phyloP scores from a whole-genome alignment of 306 rosid genomes.

The Trifolium repens region DNA sequence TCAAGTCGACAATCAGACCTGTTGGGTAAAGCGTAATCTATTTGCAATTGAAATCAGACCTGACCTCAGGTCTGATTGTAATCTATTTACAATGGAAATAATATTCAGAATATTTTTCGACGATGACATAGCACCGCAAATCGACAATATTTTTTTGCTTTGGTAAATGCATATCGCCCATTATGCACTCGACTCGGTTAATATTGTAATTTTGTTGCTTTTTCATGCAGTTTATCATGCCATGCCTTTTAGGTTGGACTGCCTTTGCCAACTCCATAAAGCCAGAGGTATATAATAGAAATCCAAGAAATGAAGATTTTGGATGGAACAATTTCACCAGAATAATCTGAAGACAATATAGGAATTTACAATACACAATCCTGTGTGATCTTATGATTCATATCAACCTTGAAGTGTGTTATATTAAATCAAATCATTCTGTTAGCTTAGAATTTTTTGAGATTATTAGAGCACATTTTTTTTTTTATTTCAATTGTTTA shows the following conservation, averaged over 20 bases:
- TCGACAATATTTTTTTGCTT: neutral
- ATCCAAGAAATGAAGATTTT: conserved; percentile 59
- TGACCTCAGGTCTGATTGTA: neutral
- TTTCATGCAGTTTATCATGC: conserved; percentile 72
- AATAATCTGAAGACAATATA: neutral
- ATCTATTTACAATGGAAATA: neutral
- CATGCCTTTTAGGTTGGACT: conserved; percentile 88
- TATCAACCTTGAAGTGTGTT: conserved; percentile 32
- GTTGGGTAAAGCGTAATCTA: neutral
- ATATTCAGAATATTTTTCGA: neutral
- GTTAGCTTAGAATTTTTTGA: conserved; percentile 24
- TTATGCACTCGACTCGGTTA: neutral
- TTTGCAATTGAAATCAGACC: neutral
- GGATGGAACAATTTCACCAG: conserved; percentile 62
- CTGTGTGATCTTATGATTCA: neutral
- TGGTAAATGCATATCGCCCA: neutral
- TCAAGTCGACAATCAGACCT: neutral
- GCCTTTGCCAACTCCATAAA: conserved; percentile 55
- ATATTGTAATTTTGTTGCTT: conserved; percentile 32
- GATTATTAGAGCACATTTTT: conserved; percentile 2
- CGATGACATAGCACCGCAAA: neutral
- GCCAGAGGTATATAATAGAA: conserved; percentile 28
- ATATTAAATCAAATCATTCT: conserved; percentile 18
- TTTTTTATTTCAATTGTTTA: neutral
- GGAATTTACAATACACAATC: conserved; percentile 7